Evolutionary conservation across 345 rosid species (phyloP), one percentile per base, ranked within the genome.

Genomic region (Euclidium syriacum): DNA sequence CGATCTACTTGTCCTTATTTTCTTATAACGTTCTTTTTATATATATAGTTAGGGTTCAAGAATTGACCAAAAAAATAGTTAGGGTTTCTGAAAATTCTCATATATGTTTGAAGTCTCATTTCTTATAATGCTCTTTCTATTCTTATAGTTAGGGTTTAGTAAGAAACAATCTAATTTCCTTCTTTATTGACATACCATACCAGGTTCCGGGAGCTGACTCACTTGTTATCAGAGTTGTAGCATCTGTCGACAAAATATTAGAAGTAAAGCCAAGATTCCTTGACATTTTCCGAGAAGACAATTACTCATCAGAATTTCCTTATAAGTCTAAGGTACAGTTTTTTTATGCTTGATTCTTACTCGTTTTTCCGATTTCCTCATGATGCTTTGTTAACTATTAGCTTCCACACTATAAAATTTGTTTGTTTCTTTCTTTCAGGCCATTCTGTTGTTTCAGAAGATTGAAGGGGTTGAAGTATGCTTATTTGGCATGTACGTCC

Each of bases 401-500:
- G 19, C 38, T 55, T 32, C 58, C 24, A 24, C 32, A 34, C 52
- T 47, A n/a, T 62, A 22, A 20, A 62, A 54, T 15, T 6, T 52
- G 38, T 29, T 15, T 18, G 17, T 22, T 70, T 49, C 36, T 76
- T 61, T 71, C 59, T 78, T 76, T 72, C 79, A 94, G 99, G 97
- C 90, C 19, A 48, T 94, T 77, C 64, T 94, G 73, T 69, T 94
- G 75, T 90, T 94, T 77, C 99, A 94, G 79, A 94, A 90, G 88
- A 94, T 94, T 73, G 97, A 94, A 78, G 99, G 99, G 20, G 99
- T 90, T 58, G 99, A 94, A 77, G 99, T 94, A n/a, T 90, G 99
- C 78, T 69, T 94, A 15, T 94, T 94, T 73, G 97, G 99, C 66
- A 94, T 94, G 99, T 94, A 94, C 62, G 99, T 94, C 65, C 99